Evolutionary conservation across 495 filamentous ascomycete genomes (phyloP), one percentile per base, ranked within the genome.

Genomic region (Oleoguttula mirabilis): DNA sequence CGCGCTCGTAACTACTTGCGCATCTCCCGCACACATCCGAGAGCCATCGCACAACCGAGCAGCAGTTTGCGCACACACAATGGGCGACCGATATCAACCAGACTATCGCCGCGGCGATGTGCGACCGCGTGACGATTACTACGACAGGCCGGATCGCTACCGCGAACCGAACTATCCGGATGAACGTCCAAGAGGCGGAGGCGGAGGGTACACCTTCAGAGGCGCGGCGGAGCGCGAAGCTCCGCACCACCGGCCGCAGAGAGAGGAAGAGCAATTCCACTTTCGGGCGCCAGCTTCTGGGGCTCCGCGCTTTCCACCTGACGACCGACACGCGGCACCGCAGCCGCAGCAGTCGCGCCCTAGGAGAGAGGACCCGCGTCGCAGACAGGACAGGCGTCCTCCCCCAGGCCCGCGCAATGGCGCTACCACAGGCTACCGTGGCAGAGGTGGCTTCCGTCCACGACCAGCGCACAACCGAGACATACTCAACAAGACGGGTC

Each of bases 241-340:
- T 5, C 28, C 39, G 3, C 7, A 3, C 19, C 27, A 32, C 19
- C 32, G 20, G 21, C 34, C 47, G 8, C 16, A 20, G 4, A 15
- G 30, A 8, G 10, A 28, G 4, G n/a, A 34, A 25, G 38, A 48
- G 15, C 12, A 36, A 2, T 51, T 51, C 32, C 21, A 20, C 23
- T 51, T 51, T 27, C 43, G 48, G 5, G 38, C 42, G 3, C 27
- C 19, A n/a, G 44, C 37, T 32, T 39, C 39, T 14, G 21, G 21
- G 14, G 48, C 33, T 4, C 48, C 48, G 11, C 48, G 43, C 22
- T 51, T 51, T 17, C 41, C 47, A n/a, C 32, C 47, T 4, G 4
- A 8, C 11, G 23, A 21, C 17, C 20, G 20, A 4, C 12, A 43
- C 25, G 12, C 2, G 14, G 27, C 43, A 16, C 20, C 28, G 31